Evolutionary conservation across 2,329 filamentous ascomycete genomes (phyloP), one percentile per base, ranked within the genome.

Genomic region (Ophiostoma ulmi): DNA sequence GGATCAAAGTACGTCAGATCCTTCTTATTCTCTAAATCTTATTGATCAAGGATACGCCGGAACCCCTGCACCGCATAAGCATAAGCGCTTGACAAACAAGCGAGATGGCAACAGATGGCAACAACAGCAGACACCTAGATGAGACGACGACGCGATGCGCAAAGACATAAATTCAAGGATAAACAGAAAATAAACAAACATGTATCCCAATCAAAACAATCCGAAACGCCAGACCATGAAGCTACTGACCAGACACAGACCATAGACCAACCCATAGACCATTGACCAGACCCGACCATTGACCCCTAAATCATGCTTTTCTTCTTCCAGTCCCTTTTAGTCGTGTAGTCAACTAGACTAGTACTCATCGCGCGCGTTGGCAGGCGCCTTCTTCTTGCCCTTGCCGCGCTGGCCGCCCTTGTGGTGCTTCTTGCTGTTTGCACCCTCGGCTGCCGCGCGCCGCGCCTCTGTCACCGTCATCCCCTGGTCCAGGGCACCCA

Each of bases 341-440:
- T 31, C 31, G 3, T 31, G 2, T 31, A 4, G 31, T 31, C 3
- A 3, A 31, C 31, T 31, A 0, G 52, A 35, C 22, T 69, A 69
- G 20, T 66, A 70, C 35, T 71, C 72, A 10, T 73, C 72, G 10
- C 65, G 48, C 36, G 72, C 72, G 38, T 73, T 73, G 20, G 44
- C 41, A 1, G 72, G 70, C 63, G 44, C 48, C 69, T 80, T 79
- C 68, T 79, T 78, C 75, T 82, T 81, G 74, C 79, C 81, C 66
- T 85, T 90, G 72, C 78, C 79, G 64, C 73, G 75, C 73, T 87
- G 86, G 58, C 88, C 88, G n/a, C 87, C 90, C 82, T 97, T 97
- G 80, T 93, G 95, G 81, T 99, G 95, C 83, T 97, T 98, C 87
- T 99, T 99, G 71, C 89, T 86, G 69, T 83, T 83, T 70, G 83